Percentiles rank a stretch among this genome's conserved stretches.
These are phyloP conservation scores for Cladosporium sp. DNA, from an alignment of 2,329 filamentous ascomycete genomes.

Conservation along the genomic window DNA sequence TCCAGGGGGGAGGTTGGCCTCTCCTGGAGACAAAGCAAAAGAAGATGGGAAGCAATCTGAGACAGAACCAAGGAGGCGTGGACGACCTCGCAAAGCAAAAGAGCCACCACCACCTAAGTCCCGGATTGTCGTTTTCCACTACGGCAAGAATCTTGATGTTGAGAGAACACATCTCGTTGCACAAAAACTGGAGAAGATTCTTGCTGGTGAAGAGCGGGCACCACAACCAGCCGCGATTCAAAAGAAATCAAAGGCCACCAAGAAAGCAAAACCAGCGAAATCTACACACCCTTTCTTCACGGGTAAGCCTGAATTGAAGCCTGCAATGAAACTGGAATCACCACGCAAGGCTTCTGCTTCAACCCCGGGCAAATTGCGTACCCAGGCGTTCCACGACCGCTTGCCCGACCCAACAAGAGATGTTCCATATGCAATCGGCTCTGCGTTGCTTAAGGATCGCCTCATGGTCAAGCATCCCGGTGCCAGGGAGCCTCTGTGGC, in stretches of 20 bases:
- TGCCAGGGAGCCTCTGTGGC: constrained; percentile 65
- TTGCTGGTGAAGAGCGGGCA: constrained; percentile 39
- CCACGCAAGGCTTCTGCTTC: constrained; percentile 35
- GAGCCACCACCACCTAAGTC: constrained; percentile 14
- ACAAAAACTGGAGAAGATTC: constrained; percentile 58
- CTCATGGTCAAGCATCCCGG: constrained; percentile 58
- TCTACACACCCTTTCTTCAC: constrained; percentile 65
- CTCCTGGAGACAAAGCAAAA: constrained; percentile 28
- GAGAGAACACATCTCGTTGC: constrained; percentile 47
- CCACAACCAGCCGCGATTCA: constrained; percentile 21
- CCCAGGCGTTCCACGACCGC: constrained; percentile 24
- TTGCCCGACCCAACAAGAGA: constrained; percentile 17
- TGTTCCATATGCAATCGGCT: constrained; percentile 19
- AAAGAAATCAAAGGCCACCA: constrained; percentile 18
- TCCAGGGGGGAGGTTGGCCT: constrained; percentile 43
- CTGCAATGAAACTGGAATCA: constrained; percentile 25
- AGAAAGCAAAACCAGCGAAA: constrained; percentile 25
- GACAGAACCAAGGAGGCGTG: constrained; percentile 21
- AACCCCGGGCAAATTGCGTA: constrained; percentile 43
- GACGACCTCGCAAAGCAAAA: constrained; percentile 26
- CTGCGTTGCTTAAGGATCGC: constrained; percentile 28
- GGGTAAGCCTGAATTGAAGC: constrained; percentile 44
- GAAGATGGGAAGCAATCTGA: constrained; percentile 17
- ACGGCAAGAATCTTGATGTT: constrained; percentile 47
- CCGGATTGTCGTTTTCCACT: constrained; percentile 37